Evolutionary conservation across 805 yeast species (phyloP), one percentile per base, ranked within the genome.

Genomic region (Torulaspora indica): DNA sequence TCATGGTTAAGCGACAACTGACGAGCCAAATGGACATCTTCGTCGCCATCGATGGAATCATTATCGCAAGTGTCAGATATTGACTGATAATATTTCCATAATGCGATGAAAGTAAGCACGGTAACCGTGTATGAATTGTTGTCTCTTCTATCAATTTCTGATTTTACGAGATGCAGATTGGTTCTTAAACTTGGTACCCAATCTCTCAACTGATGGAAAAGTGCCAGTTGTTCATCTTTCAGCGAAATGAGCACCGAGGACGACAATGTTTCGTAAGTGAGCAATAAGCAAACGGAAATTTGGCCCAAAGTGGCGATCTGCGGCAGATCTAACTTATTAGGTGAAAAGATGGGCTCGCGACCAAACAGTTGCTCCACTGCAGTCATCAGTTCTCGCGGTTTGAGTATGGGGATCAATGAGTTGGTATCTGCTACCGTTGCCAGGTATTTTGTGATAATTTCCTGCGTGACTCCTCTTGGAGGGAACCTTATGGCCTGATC

Each of bases 231-330:
- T 8, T 57, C 61, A 23, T 53, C 55, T 34, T 54, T 58, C 18
- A 61, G 42, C 9, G 58, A 52, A n/a, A 61, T 56, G 28, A 61
- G 43, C 3, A 61, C 66, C 3, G 62, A 53, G 2, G 64, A 60
- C 2, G 58, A 45, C 35, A 60, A 42, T 1, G 63, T 46, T 35
- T 61, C 63, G 38, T 52, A 60, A 8, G 59, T 46, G 20, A 59
- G 43, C 32, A 61, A 38, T 17, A 60, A 38, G 37, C 56, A 51
- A 34, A 61, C 37, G 2, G 61, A 41, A 25, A 44, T 37, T 31
- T 42, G 51, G 9, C 63, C 63, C 24, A 52, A 42, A 2, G 48
- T 52, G 15, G 57, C 39, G 17, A 61, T 31, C 42, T 59, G 57
- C 8, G 47, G 53, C 6, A 56, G 32, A 10, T 43, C 52, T 27